phyloP scores from a whole-genome alignment of 352 stramenopile species.

The Pythium monospermum region DNA sequence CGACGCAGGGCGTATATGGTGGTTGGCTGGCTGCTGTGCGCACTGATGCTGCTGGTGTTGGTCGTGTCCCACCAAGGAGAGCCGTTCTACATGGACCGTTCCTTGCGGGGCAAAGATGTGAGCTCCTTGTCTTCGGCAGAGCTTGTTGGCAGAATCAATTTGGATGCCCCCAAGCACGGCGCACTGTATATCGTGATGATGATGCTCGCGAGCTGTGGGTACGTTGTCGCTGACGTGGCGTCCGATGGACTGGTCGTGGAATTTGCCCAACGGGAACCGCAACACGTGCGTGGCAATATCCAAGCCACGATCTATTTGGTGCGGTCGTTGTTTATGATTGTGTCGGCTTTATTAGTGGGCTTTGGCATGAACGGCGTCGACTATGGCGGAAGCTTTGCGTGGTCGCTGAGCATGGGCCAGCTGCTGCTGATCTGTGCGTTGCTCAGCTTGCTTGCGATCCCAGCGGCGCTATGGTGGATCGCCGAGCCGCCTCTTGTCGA shows the following conservation, averaged over 20 bases:
- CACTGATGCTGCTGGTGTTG: constrained; percentile 43
- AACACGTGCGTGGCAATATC: constrained; percentile 24
- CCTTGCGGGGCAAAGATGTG: constrained; percentile 35
- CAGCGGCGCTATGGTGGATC: constrained; percentile 17
- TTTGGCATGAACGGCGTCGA: constrained; percentile 31
- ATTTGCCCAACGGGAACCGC: constrained; percentile 35
- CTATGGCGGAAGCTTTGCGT: constrained; percentile 33
- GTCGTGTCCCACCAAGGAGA: constrained; percentile 31
- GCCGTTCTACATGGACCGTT: constrained; percentile 55
- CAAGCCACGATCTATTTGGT: constrained; percentile 42
- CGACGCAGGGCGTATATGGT: constrained; percentile 69
- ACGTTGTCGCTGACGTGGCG: constrained; percentile 35
- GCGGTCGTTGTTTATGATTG: constrained; percentile 33
- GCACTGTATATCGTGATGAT: constrained; percentile 29
- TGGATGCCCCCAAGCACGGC: constrained; percentile 16
- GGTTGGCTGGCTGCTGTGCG: constrained; percentile 53
- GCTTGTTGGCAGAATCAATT: constrained; percentile 26
- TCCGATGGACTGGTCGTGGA: constrained; percentile 39
- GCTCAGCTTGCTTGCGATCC: constrained; percentile 20
- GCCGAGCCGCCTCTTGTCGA: constrained; percentile 8
- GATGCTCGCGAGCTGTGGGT: constrained; percentile 35
- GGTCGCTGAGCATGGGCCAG: constrained; percentile 25
- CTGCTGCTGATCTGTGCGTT: constrained; percentile 22
- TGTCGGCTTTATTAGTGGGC: constrained; percentile 26
- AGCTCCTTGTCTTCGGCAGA: not conserved